phyloP scores from a whole-genome alignment of 1,139 yeast species.

The Blastobotrys apis region DNA sequence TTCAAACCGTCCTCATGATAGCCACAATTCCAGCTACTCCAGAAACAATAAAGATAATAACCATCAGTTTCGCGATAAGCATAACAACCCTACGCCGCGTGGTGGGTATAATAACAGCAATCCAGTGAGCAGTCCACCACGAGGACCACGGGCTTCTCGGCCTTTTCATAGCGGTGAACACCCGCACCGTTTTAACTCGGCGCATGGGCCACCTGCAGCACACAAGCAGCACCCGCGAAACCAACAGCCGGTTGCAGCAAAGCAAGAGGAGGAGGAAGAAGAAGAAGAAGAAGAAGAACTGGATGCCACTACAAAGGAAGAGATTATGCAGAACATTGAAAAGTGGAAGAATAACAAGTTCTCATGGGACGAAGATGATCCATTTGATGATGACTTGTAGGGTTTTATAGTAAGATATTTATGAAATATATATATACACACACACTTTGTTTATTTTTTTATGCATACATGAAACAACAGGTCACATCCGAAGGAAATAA shows the following conservation, averaged over 20 bases:
- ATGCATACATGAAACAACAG: too few relatives aligned
- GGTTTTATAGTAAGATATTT: too few relatives aligned
- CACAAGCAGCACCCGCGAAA: neutral
- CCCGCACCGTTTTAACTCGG: too few relatives aligned
- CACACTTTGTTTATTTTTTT: neutral
- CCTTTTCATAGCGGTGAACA: too few relatives aligned
- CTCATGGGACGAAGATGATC: constrained; percentile 8
- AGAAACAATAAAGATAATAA: neutral
- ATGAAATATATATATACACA: neutral
- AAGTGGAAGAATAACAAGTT: constrained; percentile 3
- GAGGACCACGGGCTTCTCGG: neutral
- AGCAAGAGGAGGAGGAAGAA: neutral
- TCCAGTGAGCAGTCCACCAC: neutral
- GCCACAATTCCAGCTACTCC: too few relatives aligned
- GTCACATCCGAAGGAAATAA: too few relatives aligned
- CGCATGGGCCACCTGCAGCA: too few relatives aligned
- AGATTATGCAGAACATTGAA: constrained; percentile 1
- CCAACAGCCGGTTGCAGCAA: neutral
- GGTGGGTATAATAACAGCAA: too few relatives aligned
- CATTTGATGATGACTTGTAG: constrained; percentile 9
- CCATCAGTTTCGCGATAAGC: neutral
- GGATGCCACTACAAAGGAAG: neutral
- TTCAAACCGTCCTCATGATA: too few relatives aligned
- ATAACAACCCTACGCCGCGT: too few relatives aligned
- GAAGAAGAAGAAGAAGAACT: neutral